Base-by-base conservation (phyloP, 139 green algal genomes). In the Coccomyxa sp. region DNA sequence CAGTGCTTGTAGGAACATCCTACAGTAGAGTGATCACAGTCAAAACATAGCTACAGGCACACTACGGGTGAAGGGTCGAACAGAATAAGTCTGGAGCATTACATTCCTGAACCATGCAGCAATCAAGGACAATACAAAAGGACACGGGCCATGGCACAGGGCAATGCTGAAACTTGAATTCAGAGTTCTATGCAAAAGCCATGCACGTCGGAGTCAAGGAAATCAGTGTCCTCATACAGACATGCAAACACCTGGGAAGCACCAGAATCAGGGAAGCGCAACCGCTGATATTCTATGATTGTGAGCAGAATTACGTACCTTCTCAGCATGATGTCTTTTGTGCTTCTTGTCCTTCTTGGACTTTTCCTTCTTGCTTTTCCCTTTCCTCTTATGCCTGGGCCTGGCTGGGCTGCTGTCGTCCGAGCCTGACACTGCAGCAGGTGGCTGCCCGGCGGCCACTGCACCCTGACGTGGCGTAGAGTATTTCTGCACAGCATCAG, bases 281-380 rank as follows among this genome's bases (percentile, higher is more conserved):
- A 70, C 38, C 0, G 41, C 2, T 7, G 12, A 36, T 31, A 31
- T 29, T 69, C 4, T 68, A 10, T 6, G 34, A 35, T 29, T 10
- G 9, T 10, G 8, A 64, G 38, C 6, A 35, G 4, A 1, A 29
- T 39, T 68, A 4, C 27, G 70, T 73, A 85, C 82, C 68, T 74
- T 16, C 39, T 58, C 70, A 41, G 1, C 0, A 41, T 6, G 18
- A 24, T 70, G 14, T 22, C 39, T 70, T n/a, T 87, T 75, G 39
- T 84, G 82, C 68, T 82, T 73, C 37, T 82, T 81, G 8, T 82
- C 55, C 39, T 83, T 73, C 12, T 78, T 55, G 70, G 82, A 85
- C 22, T 54, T 38, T 27, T 76, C 33, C 68, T 78, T 79, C 58
- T 78, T 77, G 8, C 50, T 14, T 12, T 38, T 39, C 31, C 72